A percentile compares a stretch with the other conserved stretches of the same genome.
Evolutionary conservation across 2,329 filamentous ascomycete species (phyloP).

Genomic region (Geosmithia morbida): DNA sequence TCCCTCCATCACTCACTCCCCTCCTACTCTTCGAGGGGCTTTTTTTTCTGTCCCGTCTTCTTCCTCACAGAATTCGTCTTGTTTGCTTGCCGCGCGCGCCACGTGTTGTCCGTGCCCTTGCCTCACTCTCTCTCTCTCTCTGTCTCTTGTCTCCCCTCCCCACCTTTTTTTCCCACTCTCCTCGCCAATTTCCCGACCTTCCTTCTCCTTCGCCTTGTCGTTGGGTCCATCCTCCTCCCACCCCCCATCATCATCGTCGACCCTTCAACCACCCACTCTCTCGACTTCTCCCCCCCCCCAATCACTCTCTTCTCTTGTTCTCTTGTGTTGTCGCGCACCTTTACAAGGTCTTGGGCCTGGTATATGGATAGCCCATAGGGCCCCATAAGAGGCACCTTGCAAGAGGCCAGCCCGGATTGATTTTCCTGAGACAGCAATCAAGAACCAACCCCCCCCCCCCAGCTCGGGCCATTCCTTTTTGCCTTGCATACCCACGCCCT

Average conservation of each 20-base stretch:
- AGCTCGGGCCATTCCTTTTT: slow-evolving; percentile 4
- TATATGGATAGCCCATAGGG: slow-evolving; percentile 16
- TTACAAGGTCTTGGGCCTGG: slow-evolving; percentile 2
- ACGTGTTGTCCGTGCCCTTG: neutral
- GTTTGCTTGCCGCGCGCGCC: neutral
- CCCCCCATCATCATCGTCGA: neutral
- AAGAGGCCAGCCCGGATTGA: slow-evolving; percentile 3
- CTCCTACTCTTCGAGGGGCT: no score
- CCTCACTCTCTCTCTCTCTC: neutral
- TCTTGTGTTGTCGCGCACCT: neutral
- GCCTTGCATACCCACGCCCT: no score
- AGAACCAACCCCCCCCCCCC: no score
- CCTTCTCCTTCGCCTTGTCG: neutral
- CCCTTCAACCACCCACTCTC: neutral
- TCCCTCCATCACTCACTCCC: no score
- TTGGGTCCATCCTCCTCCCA: neutral
- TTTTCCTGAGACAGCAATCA: neutral
- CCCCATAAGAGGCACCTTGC: slow-evolving; percentile 14
- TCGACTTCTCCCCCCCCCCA: neutral
- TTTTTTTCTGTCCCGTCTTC: no score
- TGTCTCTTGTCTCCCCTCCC: neutral
- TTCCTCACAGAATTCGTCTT: neutral
- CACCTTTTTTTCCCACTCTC: neutral
- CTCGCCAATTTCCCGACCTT: neutral
- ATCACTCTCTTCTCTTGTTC: neutral